A percentile compares a stretch with the other conserved stretches of the same genome.
These are phyloP conservation scores for Guyanaporus albipodus DNA, from an alignment of 768 basidiomycete genomes.

Conservation along the genomic window DNA sequence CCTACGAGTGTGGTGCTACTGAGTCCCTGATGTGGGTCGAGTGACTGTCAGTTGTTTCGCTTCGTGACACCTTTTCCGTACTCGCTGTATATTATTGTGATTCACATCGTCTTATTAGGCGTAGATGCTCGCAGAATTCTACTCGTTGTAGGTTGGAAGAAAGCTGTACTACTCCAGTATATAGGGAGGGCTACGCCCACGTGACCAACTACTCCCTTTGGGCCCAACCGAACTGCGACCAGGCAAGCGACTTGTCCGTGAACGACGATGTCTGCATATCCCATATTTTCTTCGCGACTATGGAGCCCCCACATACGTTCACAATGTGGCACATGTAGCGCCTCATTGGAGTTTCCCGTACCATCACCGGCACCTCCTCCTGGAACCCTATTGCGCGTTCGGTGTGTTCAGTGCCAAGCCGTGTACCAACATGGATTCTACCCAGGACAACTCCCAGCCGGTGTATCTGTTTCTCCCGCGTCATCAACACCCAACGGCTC, in stretches of 20 bases:
- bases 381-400: conserved; percentile 57
- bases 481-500: conserved; percentile 19
- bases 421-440: conserved; percentile 65
- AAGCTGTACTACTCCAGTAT: too few relatives aligned
- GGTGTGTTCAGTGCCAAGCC: conserved; percentile 65
- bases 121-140: too few relatives aligned
- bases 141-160: too few relatives aligned
- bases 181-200: too few relatives aligned
- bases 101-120: too few relatives aligned
- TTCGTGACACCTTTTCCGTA: too few relatives aligned
- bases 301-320: conserved; percentile 64
- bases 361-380: conserved; percentile 55
- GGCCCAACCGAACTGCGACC: too few relatives aligned
- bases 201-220: too few relatives aligned
- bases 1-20: too few relatives aligned
- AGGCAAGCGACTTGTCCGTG: conserved; percentile 1
- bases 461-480: conserved; percentile 11
- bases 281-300: conserved; percentile 60
- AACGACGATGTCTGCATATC: conserved; percentile 43
- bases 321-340: conserved; percentile 53
- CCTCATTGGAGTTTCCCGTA: conserved; percentile 62
- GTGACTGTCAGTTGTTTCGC: too few relatives aligned
- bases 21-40: too few relatives aligned
- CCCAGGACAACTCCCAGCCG: conserved; percentile 50
- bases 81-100: too few relatives aligned